Evolutionary conservation across 1,284 basidiomycete genomes (phyloP).

Genomic region (Leccinum brunneo-olivaceum): DNA sequence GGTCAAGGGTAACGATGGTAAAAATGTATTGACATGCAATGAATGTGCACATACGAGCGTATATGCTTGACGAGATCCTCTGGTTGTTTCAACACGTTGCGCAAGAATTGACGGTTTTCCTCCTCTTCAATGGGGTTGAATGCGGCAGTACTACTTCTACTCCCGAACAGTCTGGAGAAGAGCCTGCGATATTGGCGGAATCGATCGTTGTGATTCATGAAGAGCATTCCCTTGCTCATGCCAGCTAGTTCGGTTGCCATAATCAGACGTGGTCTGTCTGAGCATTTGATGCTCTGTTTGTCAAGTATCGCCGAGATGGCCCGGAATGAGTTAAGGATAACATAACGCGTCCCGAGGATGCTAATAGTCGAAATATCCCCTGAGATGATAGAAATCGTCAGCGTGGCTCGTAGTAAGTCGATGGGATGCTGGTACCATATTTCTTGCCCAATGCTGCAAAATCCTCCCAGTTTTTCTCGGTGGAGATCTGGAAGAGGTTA

Average conservation of each 20-base stretch:
- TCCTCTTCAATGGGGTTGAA: conserved; percentile 22
- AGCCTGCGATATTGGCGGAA: conserved; percentile 17
- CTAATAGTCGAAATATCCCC: conserved; percentile 21
- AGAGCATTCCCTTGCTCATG: conserved; percentile 15
- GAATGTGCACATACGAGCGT: conserved; percentile 21
- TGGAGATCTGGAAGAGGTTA: conserved; percentile 38
- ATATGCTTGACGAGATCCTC: conserved; percentile 14
- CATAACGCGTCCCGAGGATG: conserved; percentile 15
- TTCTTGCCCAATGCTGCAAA: conserved; percentile 40
- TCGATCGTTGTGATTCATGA: conserved; percentile 19
- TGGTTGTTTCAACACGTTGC: conserved; percentile 17
- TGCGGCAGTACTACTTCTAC: conserved; percentile 9
- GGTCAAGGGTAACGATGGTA: not conserved
- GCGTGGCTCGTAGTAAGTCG: too few relatives aligned
- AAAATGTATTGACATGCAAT: not conserved
- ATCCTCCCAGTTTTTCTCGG: conserved; percentile 35
- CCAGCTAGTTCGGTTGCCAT: conserved; percentile 28
- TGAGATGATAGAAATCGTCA: too few relatives aligned
- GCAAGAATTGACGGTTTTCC: conserved; percentile 21
- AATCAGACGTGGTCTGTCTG: conserved; percentile 17
- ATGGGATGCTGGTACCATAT: too few relatives aligned
- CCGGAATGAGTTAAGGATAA: conserved; percentile 23
- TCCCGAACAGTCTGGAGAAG: conserved; percentile 25
- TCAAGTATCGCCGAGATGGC: conserved; percentile 24
- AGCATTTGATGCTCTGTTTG: conserved; percentile 24